phyloP scores from a whole-genome alignment of 1,284 basidiomycete genomes.

The Coniferiporia weirii region DNA sequence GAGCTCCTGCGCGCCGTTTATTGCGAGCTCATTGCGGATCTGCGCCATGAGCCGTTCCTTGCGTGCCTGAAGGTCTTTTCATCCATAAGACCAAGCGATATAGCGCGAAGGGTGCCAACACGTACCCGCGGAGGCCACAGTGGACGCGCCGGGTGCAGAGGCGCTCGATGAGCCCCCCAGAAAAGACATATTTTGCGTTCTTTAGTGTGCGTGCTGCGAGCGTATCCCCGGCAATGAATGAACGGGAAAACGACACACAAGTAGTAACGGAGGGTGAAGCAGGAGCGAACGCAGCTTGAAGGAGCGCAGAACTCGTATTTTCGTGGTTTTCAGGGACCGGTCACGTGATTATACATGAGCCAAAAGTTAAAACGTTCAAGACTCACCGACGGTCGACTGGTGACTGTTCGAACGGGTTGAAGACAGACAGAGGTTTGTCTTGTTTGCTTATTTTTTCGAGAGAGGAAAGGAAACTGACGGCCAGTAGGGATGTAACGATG shows the following conservation, averaged over 20 bases:
- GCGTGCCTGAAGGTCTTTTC: constrained; percentile 31
- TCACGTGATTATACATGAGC: not conserved
- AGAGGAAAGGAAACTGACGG: not conserved
- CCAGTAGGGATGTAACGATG: constrained; percentile 7
- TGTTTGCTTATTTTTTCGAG: not conserved
- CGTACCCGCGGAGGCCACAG: not conserved
- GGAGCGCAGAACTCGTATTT: not conserved
- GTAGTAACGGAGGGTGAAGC: not conserved
- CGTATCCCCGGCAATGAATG: not conserved
- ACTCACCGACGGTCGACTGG: not conserved
- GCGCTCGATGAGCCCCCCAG: not conserved
- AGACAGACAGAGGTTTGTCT: too few relatives aligned
- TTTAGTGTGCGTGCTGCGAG: not conserved
- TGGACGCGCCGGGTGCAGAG: not conserved
- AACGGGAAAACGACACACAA: not conserved
- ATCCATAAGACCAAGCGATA: not conserved
- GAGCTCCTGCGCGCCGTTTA: constrained; percentile 76
- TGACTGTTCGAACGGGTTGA: too few relatives aligned
- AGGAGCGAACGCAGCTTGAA: not conserved
- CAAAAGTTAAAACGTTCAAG: not conserved
- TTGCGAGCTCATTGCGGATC: constrained; percentile 65
- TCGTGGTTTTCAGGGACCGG: not conserved
- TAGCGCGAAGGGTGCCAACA: not conserved
- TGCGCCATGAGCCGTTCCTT: constrained; percentile 70
- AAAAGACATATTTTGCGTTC: not conserved